Conservation (phyloP, 78 protist genomes). For the Dictyostelium brefeldianum region DNA sequence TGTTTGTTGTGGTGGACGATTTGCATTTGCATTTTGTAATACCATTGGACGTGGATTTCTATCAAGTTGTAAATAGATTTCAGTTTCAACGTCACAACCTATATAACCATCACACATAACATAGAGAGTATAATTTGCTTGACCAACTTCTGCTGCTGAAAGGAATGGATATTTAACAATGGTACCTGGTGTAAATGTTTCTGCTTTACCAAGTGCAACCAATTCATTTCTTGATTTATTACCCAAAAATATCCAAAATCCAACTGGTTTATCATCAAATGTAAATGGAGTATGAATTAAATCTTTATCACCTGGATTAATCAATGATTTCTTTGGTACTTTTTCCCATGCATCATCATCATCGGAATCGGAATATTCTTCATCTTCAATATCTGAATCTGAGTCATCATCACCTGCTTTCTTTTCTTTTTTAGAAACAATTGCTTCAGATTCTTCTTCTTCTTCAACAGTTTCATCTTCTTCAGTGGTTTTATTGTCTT, state of each 20-base stretch:
- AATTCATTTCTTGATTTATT: constrained; percentile 42
- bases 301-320: constrained; percentile 20
- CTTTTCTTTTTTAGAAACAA: not conserved
- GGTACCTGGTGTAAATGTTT: constrained; percentile 40
- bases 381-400: constrained; percentile 19
- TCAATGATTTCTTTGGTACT: constrained; percentile 23
- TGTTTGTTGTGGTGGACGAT: not conserved
- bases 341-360: constrained; percentile 64
- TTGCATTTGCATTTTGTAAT: not conserved
- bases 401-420: constrained; percentile 12
- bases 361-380: constrained; percentile 8
- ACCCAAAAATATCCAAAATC: constrained; percentile 54
- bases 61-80: not conserved
- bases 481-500: not conserved
- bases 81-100: constrained; percentile 46
- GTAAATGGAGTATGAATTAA: constrained; percentile 53
- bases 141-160: constrained; percentile 24
- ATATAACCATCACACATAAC: constrained; percentile 74
- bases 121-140: constrained; percentile 5
- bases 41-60: constrained; percentile 66
- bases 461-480: not conserved
- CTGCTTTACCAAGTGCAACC: constrained; percentile 38
- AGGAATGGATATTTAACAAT: constrained; percentile 46
- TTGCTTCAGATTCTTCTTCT: not conserved
- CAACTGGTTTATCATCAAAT: constrained; percentile 46